Evolutionary conservation across 306 rosid species (phyloP), one percentile per base, ranked within the genome.

Genomic region (Senna tora): DNA sequence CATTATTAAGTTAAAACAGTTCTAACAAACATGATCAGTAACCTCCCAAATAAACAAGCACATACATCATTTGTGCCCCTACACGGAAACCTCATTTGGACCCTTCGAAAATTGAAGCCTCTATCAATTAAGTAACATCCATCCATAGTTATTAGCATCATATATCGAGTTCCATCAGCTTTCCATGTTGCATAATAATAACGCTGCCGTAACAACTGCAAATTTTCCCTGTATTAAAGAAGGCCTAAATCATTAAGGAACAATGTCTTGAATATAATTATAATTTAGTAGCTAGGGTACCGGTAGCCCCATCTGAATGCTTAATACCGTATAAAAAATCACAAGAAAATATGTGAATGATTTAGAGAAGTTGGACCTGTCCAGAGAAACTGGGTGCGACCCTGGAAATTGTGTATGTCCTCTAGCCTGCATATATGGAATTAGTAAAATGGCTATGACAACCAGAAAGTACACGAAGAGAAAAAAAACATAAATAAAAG

Each of bases 101-200:
- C 96, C 85, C 98, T 89, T 77, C 98, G 83, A 80, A 85, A 93
- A 78, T 83, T 90, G 82, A 87, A 93, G 80, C 30, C 79, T 75
- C 98, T 90, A 82, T 93, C 98, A 69, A 93, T 79, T 81, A 93
- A 85, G 86, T 85, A 93, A 80, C 98, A 93, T 30, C 98, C 98
- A 80, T 93, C 98, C 84, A 85, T 55, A 22, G 89, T 93, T 71
- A 90, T 88, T 71, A 90, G 85, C 98, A 93, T 90, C 98, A 93
- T 93, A 81, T 93, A 93, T 78, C 98, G 83, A 25, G 98, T 93
- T 78, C 98, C 98, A 75, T 93, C 96, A 80, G 98, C 98, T 89
- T 93, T 93, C 98, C 98, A 93, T 13, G 98, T 93, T 68, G 98
- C 98, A 85, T 93, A 93, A 76, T 93, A 93, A 77, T 90, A 93